Evolutionary conservation across 176 grass and related monocot species (phyloP).

Genomic region (Aegilops sharonensis): DNA sequence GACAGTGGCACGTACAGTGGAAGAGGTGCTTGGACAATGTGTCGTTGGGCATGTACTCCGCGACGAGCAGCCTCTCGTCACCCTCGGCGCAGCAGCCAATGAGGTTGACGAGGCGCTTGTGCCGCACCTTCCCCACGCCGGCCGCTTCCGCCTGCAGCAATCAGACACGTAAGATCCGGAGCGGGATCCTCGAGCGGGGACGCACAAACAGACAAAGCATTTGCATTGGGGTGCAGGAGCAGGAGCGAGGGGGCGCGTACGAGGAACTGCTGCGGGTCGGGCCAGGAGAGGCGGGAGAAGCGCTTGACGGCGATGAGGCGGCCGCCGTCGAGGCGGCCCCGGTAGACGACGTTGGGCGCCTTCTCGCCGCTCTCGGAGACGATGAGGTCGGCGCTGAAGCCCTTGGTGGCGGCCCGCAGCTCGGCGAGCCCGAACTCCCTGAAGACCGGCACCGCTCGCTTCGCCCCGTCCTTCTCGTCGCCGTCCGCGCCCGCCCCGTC

Average conservation of each 20-base stretch:
- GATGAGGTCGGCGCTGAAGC: slow-evolving; percentile 91
- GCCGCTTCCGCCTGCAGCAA: slow-evolving; percentile 71
- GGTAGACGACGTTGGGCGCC: slow-evolving; percentile 98
- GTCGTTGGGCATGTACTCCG: slow-evolving; percentile 99
- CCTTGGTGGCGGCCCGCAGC: slow-evolving; percentile 89
- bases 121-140: slow-evolving; percentile 91
- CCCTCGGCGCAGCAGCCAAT: slow-evolving; percentile 98
- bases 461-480: slow-evolving; percentile 63
- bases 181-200: not conserved
- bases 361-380: slow-evolving; percentile 99
- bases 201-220: not conserved
- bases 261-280: slow-evolving; percentile 97
- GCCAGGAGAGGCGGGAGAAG: slow-evolving; percentile 95
- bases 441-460: slow-evolving; percentile 79
- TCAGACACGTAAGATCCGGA: slow-evolving; percentile 21
- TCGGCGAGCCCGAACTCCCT: slow-evolving; percentile 85
- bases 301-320: slow-evolving; percentile 91
- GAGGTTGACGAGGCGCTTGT: slow-evolving; percentile 92
- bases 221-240: not conserved
- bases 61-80: slow-evolving; percentile 93
- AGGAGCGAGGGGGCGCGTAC: slow-evolving; percentile 23
- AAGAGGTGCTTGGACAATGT: slow-evolving; percentile 98
- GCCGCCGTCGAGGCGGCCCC: slow-evolving; percentile 73
- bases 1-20: slow-evolving; percentile 65
- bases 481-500: slow-evolving; percentile 45